phyloP scores from a whole-genome alignment of 371 early-diverging fungal species.

The Zychaea mexicana region DNA sequence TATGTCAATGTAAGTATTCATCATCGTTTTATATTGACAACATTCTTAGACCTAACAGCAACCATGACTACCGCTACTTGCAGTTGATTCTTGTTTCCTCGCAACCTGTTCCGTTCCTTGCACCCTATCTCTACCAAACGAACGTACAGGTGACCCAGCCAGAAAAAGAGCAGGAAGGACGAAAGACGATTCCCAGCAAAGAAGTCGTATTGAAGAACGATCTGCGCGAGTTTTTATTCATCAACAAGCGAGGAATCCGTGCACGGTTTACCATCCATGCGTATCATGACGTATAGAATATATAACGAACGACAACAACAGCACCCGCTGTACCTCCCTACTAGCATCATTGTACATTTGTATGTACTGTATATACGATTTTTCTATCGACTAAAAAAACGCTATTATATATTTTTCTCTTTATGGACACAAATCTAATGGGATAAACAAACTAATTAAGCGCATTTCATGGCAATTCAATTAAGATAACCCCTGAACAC shows the following conservation, averaged over 20 bases:
- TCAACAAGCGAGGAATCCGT: slow-evolving; percentile 62
- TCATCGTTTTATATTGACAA: background rate
- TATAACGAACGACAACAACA: too few relatives aligned
- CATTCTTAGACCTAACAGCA: too few relatives aligned
- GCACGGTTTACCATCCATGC: slow-evolving; percentile 60
- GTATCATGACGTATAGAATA: slow-evolving; percentile 56
- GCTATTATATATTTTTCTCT: too few relatives aligned
- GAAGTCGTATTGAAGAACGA: slow-evolving; percentile 57
- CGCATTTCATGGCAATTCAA: too few relatives aligned
- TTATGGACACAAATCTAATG: too few relatives aligned
- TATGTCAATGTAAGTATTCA: slow-evolving; percentile 66
- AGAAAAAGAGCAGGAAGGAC: slow-evolving; percentile 31
- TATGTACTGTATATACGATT: too few relatives aligned
- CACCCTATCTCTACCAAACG: slow-evolving; percentile 61
- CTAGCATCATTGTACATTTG: too few relatives aligned
- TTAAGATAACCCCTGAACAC: too few relatives aligned
- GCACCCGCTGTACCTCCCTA: too few relatives aligned
- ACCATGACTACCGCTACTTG: too few relatives aligned
- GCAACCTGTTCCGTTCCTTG: slow-evolving; percentile 56
- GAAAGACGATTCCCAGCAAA: slow-evolving; percentile 48
- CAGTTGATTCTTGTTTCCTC: slow-evolving; percentile 60
- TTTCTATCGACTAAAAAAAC: too few relatives aligned
- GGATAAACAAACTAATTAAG: too few relatives aligned
- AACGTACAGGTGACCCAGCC: slow-evolving; percentile 52
- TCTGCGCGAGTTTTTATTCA: slow-evolving; percentile 63